These are phyloP conservation scores for Fonsecaea pedrosoi DNA, from an alignment of 2,329 filamentous ascomycete genomes.

Conservation along the genomic window DNA sequence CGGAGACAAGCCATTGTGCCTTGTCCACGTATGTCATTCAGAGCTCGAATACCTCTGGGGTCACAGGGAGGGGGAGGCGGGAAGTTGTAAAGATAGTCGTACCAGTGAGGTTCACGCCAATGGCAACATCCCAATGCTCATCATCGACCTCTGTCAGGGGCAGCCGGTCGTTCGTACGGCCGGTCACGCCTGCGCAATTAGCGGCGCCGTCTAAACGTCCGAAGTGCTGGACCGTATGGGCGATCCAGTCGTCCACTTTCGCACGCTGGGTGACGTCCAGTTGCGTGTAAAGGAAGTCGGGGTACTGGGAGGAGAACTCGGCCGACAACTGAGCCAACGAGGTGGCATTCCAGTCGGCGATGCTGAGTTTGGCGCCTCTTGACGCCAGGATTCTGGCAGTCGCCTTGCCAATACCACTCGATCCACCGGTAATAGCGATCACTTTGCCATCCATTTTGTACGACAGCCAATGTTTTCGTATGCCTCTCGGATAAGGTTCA, in stretches of 20 bases:
- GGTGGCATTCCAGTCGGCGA: not conserved
- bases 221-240: not conserved
- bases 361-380: not conserved
- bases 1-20: not conserved
- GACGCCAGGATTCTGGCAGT: not conserved
- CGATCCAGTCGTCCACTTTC: slow-evolving; percentile 6
- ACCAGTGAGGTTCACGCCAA: slow-evolving; percentile 7
- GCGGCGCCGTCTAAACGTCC: slow-evolving; percentile 1
- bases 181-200: not conserved
- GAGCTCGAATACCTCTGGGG: not conserved
- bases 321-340: no score
- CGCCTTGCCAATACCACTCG: not conserved
- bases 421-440: not conserved
- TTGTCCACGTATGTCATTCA: not conserved
- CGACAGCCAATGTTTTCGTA: no score
- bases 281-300: not conserved
- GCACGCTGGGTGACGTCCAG: not conserved
- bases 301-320: no score
- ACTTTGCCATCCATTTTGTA: slow-evolving; percentile 1
- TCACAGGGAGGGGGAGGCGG: no score
- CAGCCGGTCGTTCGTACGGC: not conserved
- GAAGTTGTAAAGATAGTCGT: not conserved
- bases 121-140: not conserved
- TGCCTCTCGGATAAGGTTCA: no score
- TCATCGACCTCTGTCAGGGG: slow-evolving; percentile 1